A percentile compares a stretch with the other conserved stretches of the same genome.
Evolutionary conservation across 352 stramenopile genomes (phyloP).

Genomic region (Phytophthora fragariaefolia): DNA sequence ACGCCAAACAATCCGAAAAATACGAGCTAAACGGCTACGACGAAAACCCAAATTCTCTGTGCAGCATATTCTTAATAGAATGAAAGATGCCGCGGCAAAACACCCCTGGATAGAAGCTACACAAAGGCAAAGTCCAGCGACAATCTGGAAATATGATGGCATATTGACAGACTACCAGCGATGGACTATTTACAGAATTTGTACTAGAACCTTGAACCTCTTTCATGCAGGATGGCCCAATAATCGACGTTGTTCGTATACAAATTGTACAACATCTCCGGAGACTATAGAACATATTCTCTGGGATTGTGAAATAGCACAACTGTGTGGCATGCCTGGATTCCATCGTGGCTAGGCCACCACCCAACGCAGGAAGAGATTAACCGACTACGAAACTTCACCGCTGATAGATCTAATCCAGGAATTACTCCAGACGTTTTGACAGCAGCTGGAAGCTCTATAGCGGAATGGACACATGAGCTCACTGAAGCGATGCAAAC

Average conservation of each 20-base stretch:
- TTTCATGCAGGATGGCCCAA: background rate
- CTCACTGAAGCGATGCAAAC: no score
- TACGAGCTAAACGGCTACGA: background rate
- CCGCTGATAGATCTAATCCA: no score
- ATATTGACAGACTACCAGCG: background rate
- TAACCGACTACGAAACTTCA: background rate
- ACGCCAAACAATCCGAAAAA: background rate
- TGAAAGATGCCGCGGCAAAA: background rate
- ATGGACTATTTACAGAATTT: background rate
- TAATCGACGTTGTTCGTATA: background rate
- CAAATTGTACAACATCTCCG: background rate
- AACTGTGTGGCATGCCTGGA: background rate
- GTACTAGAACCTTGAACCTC: background rate
- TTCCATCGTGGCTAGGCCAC: background rate
- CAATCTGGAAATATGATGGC: background rate
- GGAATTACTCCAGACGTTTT: no score
- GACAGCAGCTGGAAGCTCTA: no score
- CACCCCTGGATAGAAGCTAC: background rate
- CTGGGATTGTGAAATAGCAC: background rate
- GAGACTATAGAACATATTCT: background rate
- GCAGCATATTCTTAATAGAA: background rate
- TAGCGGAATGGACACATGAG: no score
- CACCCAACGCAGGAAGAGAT: background rate
- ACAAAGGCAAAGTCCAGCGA: background rate
- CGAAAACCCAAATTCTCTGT: background rate